Base-by-base conservation (phyloP, 768 basidiomycete genomes). In the Russula virescens region DNA sequence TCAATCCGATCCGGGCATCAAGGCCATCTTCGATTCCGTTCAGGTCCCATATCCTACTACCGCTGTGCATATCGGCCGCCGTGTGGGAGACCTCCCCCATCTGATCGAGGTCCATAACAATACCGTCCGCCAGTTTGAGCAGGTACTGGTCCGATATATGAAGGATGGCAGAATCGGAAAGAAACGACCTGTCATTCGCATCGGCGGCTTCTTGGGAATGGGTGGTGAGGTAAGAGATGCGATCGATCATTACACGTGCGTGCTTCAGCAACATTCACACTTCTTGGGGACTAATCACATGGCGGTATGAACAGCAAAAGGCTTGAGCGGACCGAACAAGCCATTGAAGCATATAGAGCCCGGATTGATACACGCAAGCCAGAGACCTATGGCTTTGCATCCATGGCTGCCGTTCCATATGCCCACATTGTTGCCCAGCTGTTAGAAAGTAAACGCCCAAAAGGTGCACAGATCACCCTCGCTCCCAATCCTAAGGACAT, bases 401-500 rank as follows among this genome's bases (percentile, higher is more conserved):
- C 89, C 46, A 88, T 94, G 85, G 91, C 88, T 49, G 85, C 90
- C 0, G 87, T 92, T 3, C 88, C 91, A 0, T 95, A 91, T 68
- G 91, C 93, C 0, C 94, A 96, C 68, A 80, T 88, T 54, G 91
- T 93, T 18, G 92, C 91, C 1, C 83, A 84, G 67, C 78, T 85
- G 63, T 78, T 94, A 52, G 74, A 75, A 34, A 76, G 76, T 60
- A 94, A 93, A 72, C 81, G 80, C 64, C 84, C 88, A 2, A 88
- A 88, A 69, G 89, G 90, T 8, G 82, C 91, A 0, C 77, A 75
- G 10, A 83, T 96, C 59, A 73, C 77, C 26, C 76, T 94, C 53
- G 94, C 93, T 2, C 93, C 93, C 1, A 91, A 93, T 72, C 92
- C 93, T 19, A 91, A 89, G 71, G 92, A 94, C 71, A 89, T 94